A percentile compares a stretch with the other conserved stretches of the same genome.
Conservation (phyloP, 2,329 filamentous ascomycete species). For the Xylogone sp. region DNA sequence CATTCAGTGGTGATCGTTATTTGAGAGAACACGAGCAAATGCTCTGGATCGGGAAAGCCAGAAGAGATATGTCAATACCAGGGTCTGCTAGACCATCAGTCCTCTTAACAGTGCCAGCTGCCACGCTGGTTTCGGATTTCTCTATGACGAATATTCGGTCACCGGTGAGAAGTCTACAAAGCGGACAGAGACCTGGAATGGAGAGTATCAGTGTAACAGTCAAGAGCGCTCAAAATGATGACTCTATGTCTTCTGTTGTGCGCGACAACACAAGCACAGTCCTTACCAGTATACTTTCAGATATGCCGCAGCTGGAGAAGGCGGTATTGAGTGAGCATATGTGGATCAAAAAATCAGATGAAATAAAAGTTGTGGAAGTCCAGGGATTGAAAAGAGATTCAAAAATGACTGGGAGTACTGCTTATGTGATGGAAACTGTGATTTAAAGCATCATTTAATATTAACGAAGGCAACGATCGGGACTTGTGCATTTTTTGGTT, state of each 20-base stretch:
- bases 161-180: not conserved
- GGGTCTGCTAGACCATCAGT: not conserved
- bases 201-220: not conserved
- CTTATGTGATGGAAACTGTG: not conserved
- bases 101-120: not conserved
- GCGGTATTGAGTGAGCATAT: not conserved
- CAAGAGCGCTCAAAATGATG: not conserved
- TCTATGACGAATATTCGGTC: not conserved
- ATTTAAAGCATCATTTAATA: too few relatives aligned
- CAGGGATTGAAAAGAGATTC: not conserved
- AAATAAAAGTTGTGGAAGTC: not conserved
- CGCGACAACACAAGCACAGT: not conserved
- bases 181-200: not conserved
- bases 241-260: not conserved
- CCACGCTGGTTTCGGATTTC: not conserved
- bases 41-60: constrained; percentile 42
- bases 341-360: not conserved
- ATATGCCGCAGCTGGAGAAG: not conserved
- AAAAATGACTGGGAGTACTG: too few relatives aligned
- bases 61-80: not conserved
- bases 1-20: constrained; percentile 55
- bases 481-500: too few relatives aligned
- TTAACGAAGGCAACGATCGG: too few relatives aligned
- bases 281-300: not conserved
- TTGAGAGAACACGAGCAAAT: constrained; percentile 60